Conservation (phyloP, 257 asterid genomes). For the Buddleja alternifolia region DNA sequence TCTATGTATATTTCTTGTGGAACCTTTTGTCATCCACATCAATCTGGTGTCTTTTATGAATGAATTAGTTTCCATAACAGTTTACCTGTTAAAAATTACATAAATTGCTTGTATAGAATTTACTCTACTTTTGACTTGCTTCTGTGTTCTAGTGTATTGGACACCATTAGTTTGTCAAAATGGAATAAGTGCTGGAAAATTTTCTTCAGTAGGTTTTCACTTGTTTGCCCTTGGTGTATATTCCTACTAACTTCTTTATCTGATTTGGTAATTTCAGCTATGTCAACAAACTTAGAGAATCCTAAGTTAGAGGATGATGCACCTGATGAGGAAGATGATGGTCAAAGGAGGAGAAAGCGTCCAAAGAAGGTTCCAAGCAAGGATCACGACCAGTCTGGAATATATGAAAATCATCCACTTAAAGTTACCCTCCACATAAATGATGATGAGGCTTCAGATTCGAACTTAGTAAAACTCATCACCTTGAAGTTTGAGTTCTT, state of each 20-base stretch:
- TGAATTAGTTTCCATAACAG: neutral
- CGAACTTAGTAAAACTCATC: conserved; percentile 55
- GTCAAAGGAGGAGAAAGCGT: conserved; percentile 91
- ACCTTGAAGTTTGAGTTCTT: conserved; percentile 86
- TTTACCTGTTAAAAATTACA: conserved; percentile 12
- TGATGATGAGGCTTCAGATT: conserved; percentile 61
- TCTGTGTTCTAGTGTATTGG: neutral
- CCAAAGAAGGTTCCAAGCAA: conserved; percentile 84
- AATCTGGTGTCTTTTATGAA: neutral
- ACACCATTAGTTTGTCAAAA: neutral
- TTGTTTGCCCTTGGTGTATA: neutral
- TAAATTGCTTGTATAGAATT: conserved; percentile 1
- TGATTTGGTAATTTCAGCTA: conserved; percentile 39
- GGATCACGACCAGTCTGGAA: conserved; percentile 87
- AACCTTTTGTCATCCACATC: neutral
- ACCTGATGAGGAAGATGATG: conserved; percentile 92
- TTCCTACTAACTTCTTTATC: conserved; percentile 12
- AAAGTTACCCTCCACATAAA: conserved; percentile 74
- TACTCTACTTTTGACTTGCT: neutral
- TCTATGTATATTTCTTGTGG: neutral
- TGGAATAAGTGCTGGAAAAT: too few species aligned
- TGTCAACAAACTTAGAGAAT: conserved; percentile 61
- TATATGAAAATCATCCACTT: conserved; percentile 90
- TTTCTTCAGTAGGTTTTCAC: neutral
- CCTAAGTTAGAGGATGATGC: conserved; percentile 79